phyloP scores from a whole-genome alignment of 2,329 filamentous ascomycete species.

The Cytospora mali region DNA sequence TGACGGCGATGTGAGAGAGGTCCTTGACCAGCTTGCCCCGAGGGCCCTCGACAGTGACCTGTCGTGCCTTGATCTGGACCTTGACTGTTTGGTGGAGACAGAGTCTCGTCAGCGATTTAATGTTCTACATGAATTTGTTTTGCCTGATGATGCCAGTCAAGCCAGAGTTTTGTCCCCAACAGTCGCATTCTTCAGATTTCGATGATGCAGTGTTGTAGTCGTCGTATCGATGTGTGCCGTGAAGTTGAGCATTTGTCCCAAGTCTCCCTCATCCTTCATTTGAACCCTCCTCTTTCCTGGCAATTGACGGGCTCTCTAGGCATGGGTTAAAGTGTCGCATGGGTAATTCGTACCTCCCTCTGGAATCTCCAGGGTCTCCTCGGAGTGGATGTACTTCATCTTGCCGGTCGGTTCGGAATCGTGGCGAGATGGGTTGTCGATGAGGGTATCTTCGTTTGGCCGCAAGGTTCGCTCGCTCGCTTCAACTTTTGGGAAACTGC shows the following conservation, averaged over 20 bases:
- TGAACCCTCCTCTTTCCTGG: slow-evolving; percentile 23
- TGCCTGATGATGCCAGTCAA: slow-evolving; percentile 4
- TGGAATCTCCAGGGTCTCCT: slow-evolving; percentile 93
- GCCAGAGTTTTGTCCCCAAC: background rate
- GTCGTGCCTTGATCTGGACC: slow-evolving; percentile 94
- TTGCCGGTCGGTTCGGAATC: slow-evolving; percentile 61
- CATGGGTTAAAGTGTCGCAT: slow-evolving; percentile 11
- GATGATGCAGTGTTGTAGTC: no score
- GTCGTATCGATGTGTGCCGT: background rate
- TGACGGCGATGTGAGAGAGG: slow-evolving; percentile 93
- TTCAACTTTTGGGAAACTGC: slow-evolving; percentile 20
- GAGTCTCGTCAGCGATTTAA: slow-evolving; percentile 37
- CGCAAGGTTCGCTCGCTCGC: slow-evolving; percentile 18
- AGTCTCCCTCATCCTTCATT: background rate
- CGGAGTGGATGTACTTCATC: slow-evolving; percentile 99
- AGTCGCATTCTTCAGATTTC: slow-evolving; percentile 6
- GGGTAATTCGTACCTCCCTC: slow-evolving; percentile 77
- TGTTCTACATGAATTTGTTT: background rate
- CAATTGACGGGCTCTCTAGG: slow-evolving; percentile 22
- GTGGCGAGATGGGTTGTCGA: slow-evolving; percentile 43
- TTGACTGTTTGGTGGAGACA: slow-evolving; percentile 70
- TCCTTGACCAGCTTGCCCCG: slow-evolving; percentile 97
- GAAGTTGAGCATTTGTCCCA: background rate
- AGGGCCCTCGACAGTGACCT: slow-evolving; percentile 96
- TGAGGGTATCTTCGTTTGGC: slow-evolving; percentile 27